A percentile compares a stretch with the other conserved stretches of the same genome.
phyloP scores from a whole-genome alignment of 371 early-diverging fungal genomes.

The Fennellomyces sp. region DNA sequence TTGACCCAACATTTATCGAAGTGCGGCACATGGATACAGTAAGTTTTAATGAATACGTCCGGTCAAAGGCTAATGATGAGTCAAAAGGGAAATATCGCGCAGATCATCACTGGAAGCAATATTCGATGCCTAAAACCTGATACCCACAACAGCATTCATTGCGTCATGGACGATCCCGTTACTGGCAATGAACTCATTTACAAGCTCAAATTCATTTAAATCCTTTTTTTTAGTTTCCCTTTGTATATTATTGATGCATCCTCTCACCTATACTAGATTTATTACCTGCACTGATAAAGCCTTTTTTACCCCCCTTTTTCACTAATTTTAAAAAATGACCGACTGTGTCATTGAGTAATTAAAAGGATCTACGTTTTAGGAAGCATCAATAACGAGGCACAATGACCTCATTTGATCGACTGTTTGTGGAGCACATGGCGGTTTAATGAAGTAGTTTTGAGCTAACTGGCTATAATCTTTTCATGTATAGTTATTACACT shows the following conservation, averaged over 20 bases:
- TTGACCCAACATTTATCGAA: conserved; percentile 39
- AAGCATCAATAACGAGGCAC: too few relatives aligned
- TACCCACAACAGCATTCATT: conserved; percentile 52
- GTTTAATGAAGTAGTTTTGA: too few relatives aligned
- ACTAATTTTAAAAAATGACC: too few relatives aligned
- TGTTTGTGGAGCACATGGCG: too few relatives aligned
- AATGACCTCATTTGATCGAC: too few relatives aligned
- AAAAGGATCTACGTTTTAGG: too few relatives aligned
- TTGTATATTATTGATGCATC: neutral
- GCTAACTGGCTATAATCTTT: too few relatives aligned
- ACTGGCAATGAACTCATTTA: conserved; percentile 39
- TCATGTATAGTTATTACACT: too few relatives aligned
- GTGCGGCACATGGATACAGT: conserved; percentile 25
- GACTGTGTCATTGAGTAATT: too few relatives aligned
- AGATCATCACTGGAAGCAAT: conserved; percentile 66
- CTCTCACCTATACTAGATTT: neutral
- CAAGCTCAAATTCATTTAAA: conserved; percentile 32
- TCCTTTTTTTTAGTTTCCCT: conserved; percentile 4
- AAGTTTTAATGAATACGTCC: neutral
- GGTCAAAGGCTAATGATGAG: neutral
- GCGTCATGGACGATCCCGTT: conserved; percentile 55
- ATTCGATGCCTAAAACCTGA: conserved; percentile 62
- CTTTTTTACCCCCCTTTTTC: too few relatives aligned
- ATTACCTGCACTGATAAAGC: too few relatives aligned
- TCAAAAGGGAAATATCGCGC: conserved; percentile 57